A percentile compares a stretch with the other conserved stretches of the same genome.
Conservation (phyloP, 768 basidiomycete species). For the Boletus huronensis region DNA sequence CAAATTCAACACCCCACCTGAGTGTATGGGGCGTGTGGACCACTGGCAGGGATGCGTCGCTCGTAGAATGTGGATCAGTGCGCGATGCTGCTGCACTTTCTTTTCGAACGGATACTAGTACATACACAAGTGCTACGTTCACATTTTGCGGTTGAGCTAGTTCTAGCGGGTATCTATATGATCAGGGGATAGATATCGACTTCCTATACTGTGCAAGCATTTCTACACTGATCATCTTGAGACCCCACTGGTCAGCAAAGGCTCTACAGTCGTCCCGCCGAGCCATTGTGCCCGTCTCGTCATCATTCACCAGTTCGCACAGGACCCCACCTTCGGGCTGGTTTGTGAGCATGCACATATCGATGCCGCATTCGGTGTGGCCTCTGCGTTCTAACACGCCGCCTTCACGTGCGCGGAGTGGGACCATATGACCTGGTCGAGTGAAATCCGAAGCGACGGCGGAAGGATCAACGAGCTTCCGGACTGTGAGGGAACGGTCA, state of each 20-base stretch:
- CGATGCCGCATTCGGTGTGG: conserved; percentile 90
- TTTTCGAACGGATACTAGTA: no score
- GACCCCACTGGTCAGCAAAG: conserved; percentile 85
- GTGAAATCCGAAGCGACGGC: conserved; percentile 68
- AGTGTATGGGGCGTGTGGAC: no score
- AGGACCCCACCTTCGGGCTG: conserved; percentile 67
- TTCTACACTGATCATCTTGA: conserved; percentile 95
- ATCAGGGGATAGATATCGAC: background rate
- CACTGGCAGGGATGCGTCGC: background rate
- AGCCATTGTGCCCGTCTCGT: conserved; percentile 89
- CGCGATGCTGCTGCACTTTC: no score
- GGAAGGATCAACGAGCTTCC: conserved; percentile 68
- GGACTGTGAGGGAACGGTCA: conserved; percentile 85
- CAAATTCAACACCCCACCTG: no score
- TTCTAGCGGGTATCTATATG: background rate
- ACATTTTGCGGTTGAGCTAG: background rate
- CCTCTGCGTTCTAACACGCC: conserved; percentile 87
- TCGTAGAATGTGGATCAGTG: background rate
- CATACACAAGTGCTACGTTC: background rate
- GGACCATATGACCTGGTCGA: conserved; percentile 94
- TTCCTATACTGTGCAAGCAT: conserved; percentile 54
- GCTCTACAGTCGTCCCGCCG: conserved; percentile 87
- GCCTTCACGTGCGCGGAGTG: conserved; percentile 80
- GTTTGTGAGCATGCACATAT: conserved; percentile 77
- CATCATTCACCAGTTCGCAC: conserved; percentile 94